A percentile compares a stretch with the other conserved stretches of the same genome.
These are phyloP conservation scores for Sutorius eximius DNA, from an alignment of 1,284 basidiomycete genomes.

Conservation along the genomic window DNA sequence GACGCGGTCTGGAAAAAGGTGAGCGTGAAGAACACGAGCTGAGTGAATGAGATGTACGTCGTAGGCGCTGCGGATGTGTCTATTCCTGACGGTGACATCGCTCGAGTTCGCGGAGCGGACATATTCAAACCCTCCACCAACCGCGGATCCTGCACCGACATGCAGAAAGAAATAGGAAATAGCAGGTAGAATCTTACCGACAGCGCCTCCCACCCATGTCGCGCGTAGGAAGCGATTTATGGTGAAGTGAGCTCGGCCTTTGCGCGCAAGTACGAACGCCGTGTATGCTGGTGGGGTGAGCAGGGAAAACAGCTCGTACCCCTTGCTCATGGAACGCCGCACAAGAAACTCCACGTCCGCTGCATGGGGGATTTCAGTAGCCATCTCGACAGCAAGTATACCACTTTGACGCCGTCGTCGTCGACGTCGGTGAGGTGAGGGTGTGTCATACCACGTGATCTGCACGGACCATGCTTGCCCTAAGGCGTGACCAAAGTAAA, in stretches of 20 bases:
- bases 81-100: conserved; percentile 39
- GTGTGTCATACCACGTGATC: conserved; percentile 26
- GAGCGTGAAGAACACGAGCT: neutral
- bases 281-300: conserved; percentile 59
- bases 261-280: conserved; percentile 50
- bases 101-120: conserved; percentile 43
- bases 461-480: conserved; percentile 37
- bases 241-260: conserved; percentile 52
- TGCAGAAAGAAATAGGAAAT: neutral
- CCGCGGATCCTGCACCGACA: conserved; percentile 32
- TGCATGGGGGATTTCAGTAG: conserved; percentile 7
- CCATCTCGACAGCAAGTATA: conserved; percentile 12
- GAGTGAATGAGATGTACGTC: conserved; percentile 44
- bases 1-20: conserved; percentile 46
- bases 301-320: conserved; percentile 64
- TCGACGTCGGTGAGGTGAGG: neutral
- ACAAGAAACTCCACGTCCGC: conserved; percentile 46
- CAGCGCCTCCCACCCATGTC: conserved; percentile 65
- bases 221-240: conserved; percentile 63
- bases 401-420: conserved; percentile 9
- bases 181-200: conserved; percentile 35
- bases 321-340: conserved; percentile 60
- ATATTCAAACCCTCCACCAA: conserved; percentile 48
- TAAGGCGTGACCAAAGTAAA: conserved; percentile 18
- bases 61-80: conserved; percentile 49